phyloP scores from a whole-genome alignment of 1,284 basidiomycete species.

The Irpex sp. region DNA sequence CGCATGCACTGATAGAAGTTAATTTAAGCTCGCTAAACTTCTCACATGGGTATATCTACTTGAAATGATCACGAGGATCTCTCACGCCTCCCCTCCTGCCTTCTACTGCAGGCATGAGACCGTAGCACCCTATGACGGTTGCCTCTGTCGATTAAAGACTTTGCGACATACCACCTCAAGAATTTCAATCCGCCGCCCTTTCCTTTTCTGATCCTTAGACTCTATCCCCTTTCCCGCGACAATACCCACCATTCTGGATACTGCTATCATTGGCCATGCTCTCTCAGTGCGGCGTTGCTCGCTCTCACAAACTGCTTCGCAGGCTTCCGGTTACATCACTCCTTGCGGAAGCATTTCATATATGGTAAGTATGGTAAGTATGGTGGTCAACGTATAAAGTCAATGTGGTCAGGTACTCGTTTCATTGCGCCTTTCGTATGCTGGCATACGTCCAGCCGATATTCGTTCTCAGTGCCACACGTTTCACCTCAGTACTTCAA shows the following conservation, averaged over 20 bases:
- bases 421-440: constrained; percentile 3
- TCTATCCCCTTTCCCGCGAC: not conserved
- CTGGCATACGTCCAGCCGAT: not conserved
- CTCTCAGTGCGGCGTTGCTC: not conserved
- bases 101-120: not conserved
- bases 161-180: not conserved
- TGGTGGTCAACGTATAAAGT: not conserved
- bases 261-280: not conserved
- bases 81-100: not conserved
- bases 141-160: not conserved
- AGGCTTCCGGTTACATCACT: not conserved
- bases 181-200: not conserved
- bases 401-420: not conserved
- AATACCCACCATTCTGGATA: not conserved
- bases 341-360: not conserved
- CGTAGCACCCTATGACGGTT: not conserved
- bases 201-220: not conserved
- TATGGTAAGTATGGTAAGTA: not conserved
- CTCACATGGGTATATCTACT: not conserved
- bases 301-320: not conserved
- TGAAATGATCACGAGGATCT: not conserved
- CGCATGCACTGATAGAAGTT: constrained; percentile 1
- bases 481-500: not conserved
- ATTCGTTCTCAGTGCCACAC: not conserved
- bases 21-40: not conserved